Evolutionary conservation across 164 flowering plant genomes (phyloP).

Genomic region (Liriodendron chinense): DNA sequence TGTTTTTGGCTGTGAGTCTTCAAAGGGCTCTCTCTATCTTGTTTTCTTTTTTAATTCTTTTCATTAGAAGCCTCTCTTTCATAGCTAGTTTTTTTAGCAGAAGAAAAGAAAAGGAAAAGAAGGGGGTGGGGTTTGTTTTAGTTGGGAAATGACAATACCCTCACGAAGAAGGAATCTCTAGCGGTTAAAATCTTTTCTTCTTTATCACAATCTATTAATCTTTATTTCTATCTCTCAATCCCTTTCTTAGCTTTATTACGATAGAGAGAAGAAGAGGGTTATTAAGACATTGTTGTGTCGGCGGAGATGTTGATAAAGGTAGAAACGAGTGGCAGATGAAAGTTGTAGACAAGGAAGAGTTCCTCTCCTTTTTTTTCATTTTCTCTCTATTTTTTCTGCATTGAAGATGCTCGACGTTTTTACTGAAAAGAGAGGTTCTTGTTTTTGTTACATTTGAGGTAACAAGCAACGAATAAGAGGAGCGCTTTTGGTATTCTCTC

Average conservation of each 20-base stretch:
- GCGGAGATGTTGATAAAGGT: constrained; percentile 35
- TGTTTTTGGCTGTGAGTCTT: neutral
- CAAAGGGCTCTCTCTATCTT: neutral
- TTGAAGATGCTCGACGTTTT: constrained; percentile 20
- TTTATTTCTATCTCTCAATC: neutral
- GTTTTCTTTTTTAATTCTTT: neutral
- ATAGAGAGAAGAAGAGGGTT: neutral
- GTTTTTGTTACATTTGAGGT: constrained; percentile 13
- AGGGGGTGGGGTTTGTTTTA: no score
- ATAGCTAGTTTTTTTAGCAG: neutral
- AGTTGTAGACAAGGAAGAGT: constrained; percentile 11
- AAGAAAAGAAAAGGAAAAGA: no score
- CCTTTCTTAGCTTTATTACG: neutral
- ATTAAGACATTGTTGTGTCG: constrained; percentile 33
- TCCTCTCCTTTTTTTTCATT: neutral
- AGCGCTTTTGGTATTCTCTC: constrained; percentile 3
- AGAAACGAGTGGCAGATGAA: constrained; percentile 17
- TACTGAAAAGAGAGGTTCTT: constrained; percentile 17
- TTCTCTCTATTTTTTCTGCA: neutral
- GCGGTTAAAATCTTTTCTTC: no score
- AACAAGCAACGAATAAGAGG: constrained; percentile 34
- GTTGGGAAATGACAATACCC: no score
- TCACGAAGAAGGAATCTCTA: no score
- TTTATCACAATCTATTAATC: no score
- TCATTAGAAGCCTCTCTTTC: neutral